Conservation (phyloP, 1,284 basidiomycete genomes). For the Irpex rosettiformis region DNA sequence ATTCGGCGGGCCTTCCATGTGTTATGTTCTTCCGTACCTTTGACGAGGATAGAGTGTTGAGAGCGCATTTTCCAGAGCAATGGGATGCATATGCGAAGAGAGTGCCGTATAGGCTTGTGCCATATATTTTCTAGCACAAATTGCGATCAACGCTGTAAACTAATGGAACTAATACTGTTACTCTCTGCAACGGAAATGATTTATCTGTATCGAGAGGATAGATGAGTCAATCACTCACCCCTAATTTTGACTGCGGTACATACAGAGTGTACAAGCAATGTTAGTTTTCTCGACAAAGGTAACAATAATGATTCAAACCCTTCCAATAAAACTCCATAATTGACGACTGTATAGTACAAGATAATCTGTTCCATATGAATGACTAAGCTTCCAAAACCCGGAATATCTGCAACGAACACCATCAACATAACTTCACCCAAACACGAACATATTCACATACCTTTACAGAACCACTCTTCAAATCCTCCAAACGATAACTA, state of each 20-base stretch:
- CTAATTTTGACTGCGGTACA: too few species aligned
- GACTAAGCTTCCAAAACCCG: slow-evolving; percentile 26
- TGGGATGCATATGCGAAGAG: slow-evolving; percentile 8
- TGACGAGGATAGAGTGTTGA: neutral
- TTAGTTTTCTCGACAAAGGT: neutral
- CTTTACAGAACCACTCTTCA: slow-evolving; percentile 82
- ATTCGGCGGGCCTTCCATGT: neutral
- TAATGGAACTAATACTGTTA: too few species aligned
- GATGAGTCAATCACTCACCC: too few species aligned
- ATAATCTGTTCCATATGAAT: neutral
- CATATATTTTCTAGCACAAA: neutral
- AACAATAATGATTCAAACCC: neutral
- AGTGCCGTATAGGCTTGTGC: neutral
- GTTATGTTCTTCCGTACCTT: neutral
- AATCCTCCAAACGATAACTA: slow-evolving; percentile 84
- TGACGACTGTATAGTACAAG: neutral
- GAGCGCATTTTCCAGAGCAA: neutral
- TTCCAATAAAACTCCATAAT: neutral
- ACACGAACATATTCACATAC: slow-evolving; percentile 33
- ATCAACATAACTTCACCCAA: neutral
- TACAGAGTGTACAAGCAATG: too few species aligned
- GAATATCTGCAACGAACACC: slow-evolving; percentile 20
- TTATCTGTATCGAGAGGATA: too few species aligned
- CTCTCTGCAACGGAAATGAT: too few species aligned
- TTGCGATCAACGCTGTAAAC: neutral